phyloP scores from a whole-genome alignment of 805 yeast genomes.

The Wickerhamomyces alni region DNA sequence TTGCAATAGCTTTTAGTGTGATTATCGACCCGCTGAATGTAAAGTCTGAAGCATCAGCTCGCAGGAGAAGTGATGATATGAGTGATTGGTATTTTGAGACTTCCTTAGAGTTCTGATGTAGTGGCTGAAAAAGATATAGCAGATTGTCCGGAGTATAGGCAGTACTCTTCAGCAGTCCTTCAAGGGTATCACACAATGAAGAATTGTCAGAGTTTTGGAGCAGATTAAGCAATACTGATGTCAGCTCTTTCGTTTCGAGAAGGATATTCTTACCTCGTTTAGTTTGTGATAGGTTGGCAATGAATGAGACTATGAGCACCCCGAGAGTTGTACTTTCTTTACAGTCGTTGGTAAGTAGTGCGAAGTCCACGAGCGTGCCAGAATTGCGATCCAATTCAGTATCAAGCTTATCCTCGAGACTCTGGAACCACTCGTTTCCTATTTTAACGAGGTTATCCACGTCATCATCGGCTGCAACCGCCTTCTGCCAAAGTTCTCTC shows the following conservation, averaged over 20 bases:
- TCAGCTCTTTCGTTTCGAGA: neutral
- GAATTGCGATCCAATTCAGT: too few relatives aligned
- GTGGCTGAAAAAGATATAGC: neutral
- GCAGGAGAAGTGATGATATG: conserved; percentile 6
- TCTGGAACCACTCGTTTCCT: neutral
- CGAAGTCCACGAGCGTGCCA: too few relatives aligned
- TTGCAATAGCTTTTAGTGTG: conserved; percentile 5
- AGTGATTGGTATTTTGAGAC: neutral
- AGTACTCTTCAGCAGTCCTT: neutral
- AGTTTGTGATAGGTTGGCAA: neutral
- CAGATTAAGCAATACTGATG: neutral
- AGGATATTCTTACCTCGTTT: neutral
- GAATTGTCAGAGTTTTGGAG: neutral
- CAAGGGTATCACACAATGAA: neutral
- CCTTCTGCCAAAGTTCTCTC: neutral
- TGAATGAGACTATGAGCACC: neutral
- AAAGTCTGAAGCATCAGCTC: conserved; percentile 16
- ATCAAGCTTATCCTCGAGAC: neutral
- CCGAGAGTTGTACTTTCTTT: neutral
- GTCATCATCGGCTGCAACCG: neutral
- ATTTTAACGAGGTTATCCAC: neutral
- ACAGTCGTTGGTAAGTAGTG: too few relatives aligned
- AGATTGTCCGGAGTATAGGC: conserved; percentile 1
- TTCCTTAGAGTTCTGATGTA: neutral
- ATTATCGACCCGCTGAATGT: conserved; percentile 25